Evolutionary conservation across 495 filamentous ascomycete species (phyloP).

Genomic region (Aspergillus sclerotioniger): DNA sequence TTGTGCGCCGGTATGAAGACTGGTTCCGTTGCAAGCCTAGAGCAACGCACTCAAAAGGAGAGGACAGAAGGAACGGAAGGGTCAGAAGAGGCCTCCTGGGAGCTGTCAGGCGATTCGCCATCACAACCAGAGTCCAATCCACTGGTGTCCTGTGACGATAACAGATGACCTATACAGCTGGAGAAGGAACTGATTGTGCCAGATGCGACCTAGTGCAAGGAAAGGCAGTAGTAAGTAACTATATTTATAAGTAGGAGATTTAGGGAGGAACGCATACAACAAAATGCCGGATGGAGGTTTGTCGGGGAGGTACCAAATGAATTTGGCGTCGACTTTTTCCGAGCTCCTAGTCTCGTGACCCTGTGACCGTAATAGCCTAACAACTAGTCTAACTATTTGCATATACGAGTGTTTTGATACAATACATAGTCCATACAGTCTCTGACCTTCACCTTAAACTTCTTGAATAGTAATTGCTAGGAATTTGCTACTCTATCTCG

Average conservation of each 20-base stretch:
- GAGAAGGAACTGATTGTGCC: not conserved
- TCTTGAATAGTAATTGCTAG: too few relatives aligned
- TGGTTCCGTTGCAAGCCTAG: slow-evolving; percentile 53
- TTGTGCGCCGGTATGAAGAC: slow-evolving; percentile 67
- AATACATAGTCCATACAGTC: too few relatives aligned
- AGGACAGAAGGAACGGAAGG: slow-evolving; percentile 41
- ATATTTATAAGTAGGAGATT: not conserved
- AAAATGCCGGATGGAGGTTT: not conserved
- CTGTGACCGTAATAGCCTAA: not conserved
- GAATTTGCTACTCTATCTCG: too few relatives aligned
- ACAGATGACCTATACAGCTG: too few relatives aligned
- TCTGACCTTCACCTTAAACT: not conserved
- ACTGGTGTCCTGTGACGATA: too few relatives aligned
- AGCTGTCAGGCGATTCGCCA: slow-evolving; percentile 33
- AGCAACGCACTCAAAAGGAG: slow-evolving; percentile 34
- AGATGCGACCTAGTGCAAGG: not conserved
- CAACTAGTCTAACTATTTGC: slow-evolving; percentile 1
- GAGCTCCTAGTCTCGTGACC: slow-evolving; percentile 8
- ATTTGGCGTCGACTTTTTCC: slow-evolving; percentile 6
- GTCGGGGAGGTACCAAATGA: not conserved
- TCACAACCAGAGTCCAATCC: not conserved
- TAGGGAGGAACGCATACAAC: not conserved
- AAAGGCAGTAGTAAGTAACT: not conserved
- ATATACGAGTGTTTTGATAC: too few relatives aligned
- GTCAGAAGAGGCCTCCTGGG: slow-evolving; percentile 42